A percentile compares a stretch with the other conserved stretches of the same genome.
phyloP scores from a whole-genome alignment of 257 asterid species.

The Ehretia macrophylla region DNA sequence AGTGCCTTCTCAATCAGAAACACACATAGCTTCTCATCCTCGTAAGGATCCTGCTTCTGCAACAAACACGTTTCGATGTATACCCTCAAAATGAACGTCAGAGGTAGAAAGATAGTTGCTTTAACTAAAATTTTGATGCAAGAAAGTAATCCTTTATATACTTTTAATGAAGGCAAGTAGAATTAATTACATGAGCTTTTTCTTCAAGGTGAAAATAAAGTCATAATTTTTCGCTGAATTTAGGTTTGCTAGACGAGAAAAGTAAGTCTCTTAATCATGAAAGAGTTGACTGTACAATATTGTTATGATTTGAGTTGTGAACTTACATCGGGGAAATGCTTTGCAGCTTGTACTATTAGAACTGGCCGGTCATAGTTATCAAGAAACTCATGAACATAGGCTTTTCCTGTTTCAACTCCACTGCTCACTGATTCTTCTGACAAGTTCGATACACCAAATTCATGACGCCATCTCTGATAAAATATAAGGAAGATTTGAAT shows the following conservation, averaged over 20 bases:
- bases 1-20: conserved; percentile 84
- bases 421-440: conserved; percentile 61
- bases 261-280: no score
- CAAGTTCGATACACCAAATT: conserved; percentile 71
- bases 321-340: conserved; percentile 83
- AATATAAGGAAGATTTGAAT: conserved; percentile 19
- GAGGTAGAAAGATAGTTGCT: neutral
- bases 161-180: no score
- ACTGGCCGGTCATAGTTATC: conserved; percentile 64
- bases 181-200: no score
- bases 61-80: neutral
- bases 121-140: neutral
- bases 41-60: conserved; percentile 45
- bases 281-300: no score
- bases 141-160: no score
- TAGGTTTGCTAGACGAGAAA: no score
- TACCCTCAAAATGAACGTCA: neutral
- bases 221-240: no score
- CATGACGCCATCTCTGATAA: conserved; percentile 67
- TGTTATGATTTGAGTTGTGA: neutral
- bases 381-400: conserved; percentile 57
- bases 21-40: conserved; percentile 79
- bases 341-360: conserved; percentile 61
- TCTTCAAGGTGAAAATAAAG: no score
- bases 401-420: conserved; percentile 62